phyloP scores from a whole-genome alignment of 2,329 filamentous ascomycete genomes.

The Monascus ruber region DNA sequence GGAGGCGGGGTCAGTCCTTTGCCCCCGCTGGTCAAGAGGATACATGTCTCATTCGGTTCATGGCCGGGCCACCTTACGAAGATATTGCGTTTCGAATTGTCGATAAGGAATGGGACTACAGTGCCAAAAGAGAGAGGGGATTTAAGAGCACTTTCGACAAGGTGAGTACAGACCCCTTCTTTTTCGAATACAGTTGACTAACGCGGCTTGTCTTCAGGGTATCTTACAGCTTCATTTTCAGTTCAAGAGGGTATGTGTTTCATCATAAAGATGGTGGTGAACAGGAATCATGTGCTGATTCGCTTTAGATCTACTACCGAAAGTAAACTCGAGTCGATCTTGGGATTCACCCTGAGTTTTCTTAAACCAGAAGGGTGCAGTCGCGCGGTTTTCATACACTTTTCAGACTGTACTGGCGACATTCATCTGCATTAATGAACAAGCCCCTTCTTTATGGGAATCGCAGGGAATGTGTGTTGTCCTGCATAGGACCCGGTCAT shows the following conservation, averaged over 20 bases:
- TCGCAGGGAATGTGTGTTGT: too few relatives aligned
- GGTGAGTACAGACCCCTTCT: constrained; percentile 39
- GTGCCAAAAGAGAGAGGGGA: constrained; percentile 83
- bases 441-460: too few relatives aligned
- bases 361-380: too few relatives aligned
- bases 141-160: constrained; percentile 97
- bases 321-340: constrained; percentile 22
- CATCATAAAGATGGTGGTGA: constrained; percentile 28
- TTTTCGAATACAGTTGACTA: constrained; percentile 2
- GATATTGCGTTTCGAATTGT: constrained; percentile 96
- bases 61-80: constrained; percentile 89
- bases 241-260: constrained; percentile 77
- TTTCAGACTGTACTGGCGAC: too few relatives aligned
- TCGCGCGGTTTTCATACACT: too few relatives aligned
- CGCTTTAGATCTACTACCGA: constrained; percentile 36
- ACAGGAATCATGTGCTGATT: constrained; percentile 7
- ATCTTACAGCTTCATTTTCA: constrained; percentile 96
- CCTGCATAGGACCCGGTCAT: too few relatives aligned
- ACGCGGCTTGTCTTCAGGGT: constrained; percentile 44
- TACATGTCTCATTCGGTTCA: constrained; percentile 91
- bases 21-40: constrained; percentile 92
- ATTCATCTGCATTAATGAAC: too few relatives aligned
- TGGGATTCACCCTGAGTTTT: too few relatives aligned
- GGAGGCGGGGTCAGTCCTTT: constrained; percentile 81
- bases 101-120: constrained; percentile 98